Percentiles rank a stretch among this genome's conserved stretches.
phyloP scores from a whole-genome alignment of 164 flowering plant genomes.

The Dillenia turbinata region DNA sequence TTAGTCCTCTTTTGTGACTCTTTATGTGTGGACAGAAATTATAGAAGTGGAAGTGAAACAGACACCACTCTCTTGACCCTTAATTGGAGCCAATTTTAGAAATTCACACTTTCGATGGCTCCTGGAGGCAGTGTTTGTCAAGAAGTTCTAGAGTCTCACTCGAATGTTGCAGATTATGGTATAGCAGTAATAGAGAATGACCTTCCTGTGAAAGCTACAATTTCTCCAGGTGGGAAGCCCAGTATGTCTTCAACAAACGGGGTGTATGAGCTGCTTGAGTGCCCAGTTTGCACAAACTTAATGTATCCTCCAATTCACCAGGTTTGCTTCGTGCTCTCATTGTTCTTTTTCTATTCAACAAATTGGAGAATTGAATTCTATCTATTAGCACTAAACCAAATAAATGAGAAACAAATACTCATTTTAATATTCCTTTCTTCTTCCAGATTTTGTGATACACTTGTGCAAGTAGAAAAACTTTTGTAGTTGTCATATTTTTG shows the following conservation, averaged over 20 bases:
- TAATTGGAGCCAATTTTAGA: too few species aligned
- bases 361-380: neutral
- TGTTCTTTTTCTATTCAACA: neutral
- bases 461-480: too few species aligned
- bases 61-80: too few species aligned
- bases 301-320: slow-evolving; percentile 84
- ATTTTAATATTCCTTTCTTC: too few species aligned
- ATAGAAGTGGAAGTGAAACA: too few species aligned
- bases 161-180: slow-evolving; percentile 32
- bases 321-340: slow-evolving; percentile 29
- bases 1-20: too few species aligned
- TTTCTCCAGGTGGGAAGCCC: slow-evolving; percentile 31
- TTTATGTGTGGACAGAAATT: too few species aligned
- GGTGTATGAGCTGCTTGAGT: slow-evolving; percentile 71
- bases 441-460: too few species aligned
- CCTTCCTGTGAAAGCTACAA: slow-evolving; percentile 19
- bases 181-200: slow-evolving; percentile 20
- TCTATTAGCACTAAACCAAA: too few species aligned
- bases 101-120: slow-evolving; percentile 33
- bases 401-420: too few species aligned
- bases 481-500: too few species aligned
- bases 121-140: slow-evolving; percentile 50
- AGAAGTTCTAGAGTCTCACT: slow-evolving; percentile 45
- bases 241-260: slow-evolving; percentile 47
- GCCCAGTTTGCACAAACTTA: slow-evolving; percentile 58